Evolutionary conservation across 345 rosid species (phyloP), one percentile per base, ranked within the genome.

Genomic region (Xanthoceras sorbifolium): DNA sequence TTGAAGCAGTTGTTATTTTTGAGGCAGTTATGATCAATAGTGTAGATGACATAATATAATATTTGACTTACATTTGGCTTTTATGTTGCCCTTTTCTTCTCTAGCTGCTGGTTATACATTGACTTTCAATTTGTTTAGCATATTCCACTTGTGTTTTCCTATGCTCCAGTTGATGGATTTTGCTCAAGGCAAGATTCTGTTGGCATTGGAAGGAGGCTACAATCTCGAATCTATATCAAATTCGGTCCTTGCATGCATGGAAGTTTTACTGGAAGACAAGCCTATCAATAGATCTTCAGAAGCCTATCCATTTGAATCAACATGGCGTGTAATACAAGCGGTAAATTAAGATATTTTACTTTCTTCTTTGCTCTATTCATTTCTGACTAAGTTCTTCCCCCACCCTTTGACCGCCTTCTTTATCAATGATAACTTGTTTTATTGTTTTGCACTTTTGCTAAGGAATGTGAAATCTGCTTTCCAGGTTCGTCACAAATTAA

Each of bases 201-300:
- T 93, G 85, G 96, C 94, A 48, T 75, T 95, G 77, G 99, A 95
- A 84, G 98, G 99, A 80, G 99, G 99, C 22, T 95, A 95, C 90
- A 93, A 92, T 82, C 96, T 92, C 29, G 77, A 86, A 71, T 92
- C 98, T 14, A 85, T 92, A 70, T 94, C 99, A 87, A 88, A 90
- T 80, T 93, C 96, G 55, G 89, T 86, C 74, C 89, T 93, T 29
- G 99, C 98, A 22, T 96, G 99, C 82, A 77, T 96, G 86, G 75
- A 90, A 85, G 94, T 92, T 79, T 80, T 93, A 82, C 90, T 96
- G 61, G 97, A 88, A 55, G 84, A 82, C 72, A 84, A 89, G 74
- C 79, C 78, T 71, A 69, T 80, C 62, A 42, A 81, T 50, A 90
- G 89, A 77, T 90, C 91, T 67, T 82, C 79, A 32, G 90, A 95